Percentiles rank a stretch among this genome's conserved stretches.
These are phyloP conservation scores for Fragilariopsis cylindrus DNA, from an alignment of 108 stramenopile species.

Conservation along the genomic window DNA sequence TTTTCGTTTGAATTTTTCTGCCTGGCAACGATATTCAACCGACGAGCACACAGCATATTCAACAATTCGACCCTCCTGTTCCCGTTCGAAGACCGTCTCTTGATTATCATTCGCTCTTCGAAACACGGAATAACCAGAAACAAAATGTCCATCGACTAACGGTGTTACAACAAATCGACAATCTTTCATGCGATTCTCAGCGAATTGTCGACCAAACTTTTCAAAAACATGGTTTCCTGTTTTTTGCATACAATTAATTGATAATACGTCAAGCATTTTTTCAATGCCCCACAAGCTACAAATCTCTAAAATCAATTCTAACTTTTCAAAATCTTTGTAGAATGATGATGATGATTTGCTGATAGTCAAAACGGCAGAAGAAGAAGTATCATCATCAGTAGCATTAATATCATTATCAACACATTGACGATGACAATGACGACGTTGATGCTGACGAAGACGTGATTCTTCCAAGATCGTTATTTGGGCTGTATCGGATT, in stretches of 20 bases:
- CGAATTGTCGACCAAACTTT: background rate
- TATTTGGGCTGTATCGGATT: constrained; percentile 4
- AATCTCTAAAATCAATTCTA: constrained; percentile 2
- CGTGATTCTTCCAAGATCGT: constrained; percentile 5
- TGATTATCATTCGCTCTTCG: background rate
- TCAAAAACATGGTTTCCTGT: background rate
- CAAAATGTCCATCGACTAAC: constrained; percentile 1
- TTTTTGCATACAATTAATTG: constrained; percentile 6
- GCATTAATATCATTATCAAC: no score
- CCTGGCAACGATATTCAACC: background rate
- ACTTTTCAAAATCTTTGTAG: background rate
- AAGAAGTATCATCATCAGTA: background rate
- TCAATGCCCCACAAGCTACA: constrained; percentile 14
- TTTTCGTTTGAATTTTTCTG: background rate
- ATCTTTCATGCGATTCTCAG: background rate
- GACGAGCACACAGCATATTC: constrained; percentile 7
- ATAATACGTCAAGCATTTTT: background rate
- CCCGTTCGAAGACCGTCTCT: constrained; percentile 1
- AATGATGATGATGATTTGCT: background rate
- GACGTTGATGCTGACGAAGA: background rate
- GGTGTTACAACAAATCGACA: constrained; percentile 1
- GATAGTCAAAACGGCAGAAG: background rate
- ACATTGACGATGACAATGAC: background rate
- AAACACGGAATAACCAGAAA: constrained; percentile 12
- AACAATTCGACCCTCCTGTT: background rate